A percentile compares a stretch with the other conserved stretches of the same genome.
Evolutionary conservation across 495 filamentous ascomycete genomes (phyloP).

Genomic region (Stereocaulon alpinum): DNA sequence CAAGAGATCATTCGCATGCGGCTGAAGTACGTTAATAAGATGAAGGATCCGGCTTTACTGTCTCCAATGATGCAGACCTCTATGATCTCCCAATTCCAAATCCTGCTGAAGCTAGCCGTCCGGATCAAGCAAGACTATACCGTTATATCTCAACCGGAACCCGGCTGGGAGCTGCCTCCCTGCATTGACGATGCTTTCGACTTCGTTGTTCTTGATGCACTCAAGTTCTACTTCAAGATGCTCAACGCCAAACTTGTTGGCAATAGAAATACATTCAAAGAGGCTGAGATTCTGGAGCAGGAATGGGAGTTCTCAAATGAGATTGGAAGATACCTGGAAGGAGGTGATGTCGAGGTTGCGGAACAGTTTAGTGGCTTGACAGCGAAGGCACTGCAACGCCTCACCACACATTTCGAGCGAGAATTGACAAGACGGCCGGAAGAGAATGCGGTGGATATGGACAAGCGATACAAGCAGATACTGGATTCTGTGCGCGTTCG

Average conservation of each 20-base stretch:
- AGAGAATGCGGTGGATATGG: constrained; percentile 79
- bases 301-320: constrained; percentile 96
- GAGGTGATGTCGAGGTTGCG: constrained; percentile 94
- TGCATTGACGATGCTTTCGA: constrained; percentile 98
- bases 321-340: constrained; percentile 75
- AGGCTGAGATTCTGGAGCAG: constrained; percentile 92
- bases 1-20: constrained; percentile 94
- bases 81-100: constrained; percentile 94
- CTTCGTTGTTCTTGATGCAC: constrained; percentile 82
- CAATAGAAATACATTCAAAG: constrained; percentile 98
- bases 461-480: constrained; percentile 89
- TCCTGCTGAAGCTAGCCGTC: constrained; percentile 80
- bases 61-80: constrained; percentile 88
- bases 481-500: constrained; percentile 91
- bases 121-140: constrained; percentile 85
- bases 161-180: constrained; percentile 88
- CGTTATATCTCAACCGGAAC: constrained; percentile 71
- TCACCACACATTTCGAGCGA: constrained; percentile 83
- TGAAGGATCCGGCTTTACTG: constrained; percentile 81
- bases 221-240: constrained; percentile 96
- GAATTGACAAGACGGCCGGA: constrained; percentile 75
- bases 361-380: constrained; percentile 96
- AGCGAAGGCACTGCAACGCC: constrained; percentile 73
- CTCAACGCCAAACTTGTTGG: constrained; percentile 93
- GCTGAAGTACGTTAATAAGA: constrained; percentile 82